phyloP scores from a whole-genome alignment of 768 basidiomycete genomes.

The Naganishia antarctica region DNA sequence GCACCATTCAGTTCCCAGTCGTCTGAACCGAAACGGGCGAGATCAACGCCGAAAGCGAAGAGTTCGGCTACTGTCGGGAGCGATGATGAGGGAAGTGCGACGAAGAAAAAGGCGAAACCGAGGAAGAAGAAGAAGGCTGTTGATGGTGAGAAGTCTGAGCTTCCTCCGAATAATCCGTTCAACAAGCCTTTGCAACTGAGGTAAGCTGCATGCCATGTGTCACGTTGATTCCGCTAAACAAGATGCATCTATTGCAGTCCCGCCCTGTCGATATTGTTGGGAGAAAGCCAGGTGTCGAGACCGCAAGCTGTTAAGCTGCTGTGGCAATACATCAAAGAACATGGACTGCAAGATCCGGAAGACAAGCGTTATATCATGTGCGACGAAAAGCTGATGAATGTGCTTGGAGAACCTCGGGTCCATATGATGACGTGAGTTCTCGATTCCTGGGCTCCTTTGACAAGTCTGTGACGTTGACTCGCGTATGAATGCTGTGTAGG shows the following conservation, averaged over 20 bases:
- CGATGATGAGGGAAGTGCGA: conserved; percentile 28
- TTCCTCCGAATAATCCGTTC: conserved; percentile 37
- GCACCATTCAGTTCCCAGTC: not conserved
- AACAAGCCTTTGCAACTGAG: conserved; percentile 55
- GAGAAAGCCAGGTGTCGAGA: conserved; percentile 66
- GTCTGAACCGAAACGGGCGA: conserved; percentile 32
- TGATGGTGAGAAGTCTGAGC: conserved; percentile 27
- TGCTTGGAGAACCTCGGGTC: conserved; percentile 70
- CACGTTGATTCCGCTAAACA: not conserved
- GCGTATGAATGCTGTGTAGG: not conserved
- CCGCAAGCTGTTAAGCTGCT: conserved; percentile 85
- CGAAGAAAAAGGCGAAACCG: conserved; percentile 52
- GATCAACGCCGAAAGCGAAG: conserved; percentile 48
- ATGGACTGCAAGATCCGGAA: conserved; percentile 74
- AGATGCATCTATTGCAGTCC: not conserved
- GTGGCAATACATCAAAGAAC: conserved; percentile 80
- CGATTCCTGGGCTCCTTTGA: conserved; percentile 9
- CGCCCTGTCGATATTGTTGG: conserved; percentile 67
- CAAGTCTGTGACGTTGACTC: not conserved
- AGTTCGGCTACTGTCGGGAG: conserved; percentile 42
- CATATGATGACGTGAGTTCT: conserved; percentile 66
- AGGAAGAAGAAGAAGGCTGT: conserved; percentile 55
- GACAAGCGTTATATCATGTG: conserved; percentile 83
- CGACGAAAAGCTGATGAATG: conserved; percentile 64
- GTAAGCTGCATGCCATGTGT: conserved; percentile 33